These are phyloP conservation scores for Penicillium roqueforti DNA, from an alignment of 495 filamentous ascomycete species.

Conservation along the genomic window DNA sequence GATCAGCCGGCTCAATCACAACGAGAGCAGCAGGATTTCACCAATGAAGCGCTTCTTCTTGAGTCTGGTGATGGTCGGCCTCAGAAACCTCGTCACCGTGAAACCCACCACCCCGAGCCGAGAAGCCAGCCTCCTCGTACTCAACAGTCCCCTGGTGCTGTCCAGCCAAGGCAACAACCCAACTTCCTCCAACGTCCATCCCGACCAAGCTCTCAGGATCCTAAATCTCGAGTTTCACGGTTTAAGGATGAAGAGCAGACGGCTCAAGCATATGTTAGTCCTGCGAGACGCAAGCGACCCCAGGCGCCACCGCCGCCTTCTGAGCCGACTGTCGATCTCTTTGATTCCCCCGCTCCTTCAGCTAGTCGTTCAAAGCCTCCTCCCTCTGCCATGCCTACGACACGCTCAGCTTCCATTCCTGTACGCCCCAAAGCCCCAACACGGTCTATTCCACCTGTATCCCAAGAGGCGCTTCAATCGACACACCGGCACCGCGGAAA, in stretches of 20 bases:
- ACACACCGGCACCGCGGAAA: constrained; percentile 72
- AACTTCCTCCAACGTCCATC: constrained; percentile 40
- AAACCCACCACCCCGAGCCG: constrained; percentile 19
- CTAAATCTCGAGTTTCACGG: constrained; percentile 60
- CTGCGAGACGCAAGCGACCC: constrained; percentile 72
- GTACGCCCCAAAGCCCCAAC: constrained; percentile 49
- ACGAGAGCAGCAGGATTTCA: constrained; percentile 44
- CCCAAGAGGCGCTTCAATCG: constrained; percentile 60
- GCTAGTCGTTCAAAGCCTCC: constrained; percentile 27
- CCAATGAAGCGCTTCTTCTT: constrained; percentile 90
- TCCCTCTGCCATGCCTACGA: constrained; percentile 25
- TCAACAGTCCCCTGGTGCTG: constrained; percentile 40
- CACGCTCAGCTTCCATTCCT: constrained; percentile 33
- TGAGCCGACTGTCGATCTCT: constrained; percentile 54
- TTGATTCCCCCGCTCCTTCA: constrained; percentile 45
- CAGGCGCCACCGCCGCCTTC: constrained; percentile 41
- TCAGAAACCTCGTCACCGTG: constrained; percentile 36
- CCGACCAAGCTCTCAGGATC: constrained; percentile 43
- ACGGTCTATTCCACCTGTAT: constrained; percentile 64
- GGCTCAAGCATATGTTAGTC: constrained; percentile 83
- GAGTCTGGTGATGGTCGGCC: constrained; percentile 54
- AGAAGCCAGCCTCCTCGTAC: constrained; percentile 33
- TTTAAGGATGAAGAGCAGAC: constrained; percentile 76
- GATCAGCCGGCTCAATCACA: constrained; percentile 22
- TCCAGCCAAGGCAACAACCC: constrained; percentile 29